Conservation (phyloP, 345 rosid genomes). For the Dipteronia dyeriana region DNA sequence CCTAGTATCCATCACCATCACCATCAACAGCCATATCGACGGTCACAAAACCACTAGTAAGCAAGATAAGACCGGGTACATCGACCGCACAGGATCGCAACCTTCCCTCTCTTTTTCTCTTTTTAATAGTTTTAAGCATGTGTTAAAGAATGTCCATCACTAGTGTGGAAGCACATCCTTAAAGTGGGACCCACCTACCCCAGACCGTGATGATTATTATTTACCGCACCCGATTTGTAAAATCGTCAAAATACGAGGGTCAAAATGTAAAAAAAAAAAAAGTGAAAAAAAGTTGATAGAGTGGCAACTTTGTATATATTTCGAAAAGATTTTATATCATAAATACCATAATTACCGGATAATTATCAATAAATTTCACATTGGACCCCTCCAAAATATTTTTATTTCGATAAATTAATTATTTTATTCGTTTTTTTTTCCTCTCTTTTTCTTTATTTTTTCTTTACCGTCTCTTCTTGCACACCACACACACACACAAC, state of each 20-base stretch:
- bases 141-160: constrained; percentile 52
- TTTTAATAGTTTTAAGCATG: constrained; percentile 29
- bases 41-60: not conserved
- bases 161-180: constrained; percentile 43
- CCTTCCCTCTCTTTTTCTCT: not conserved
- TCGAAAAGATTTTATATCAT: constrained; percentile 15
- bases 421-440: constrained; percentile 8
- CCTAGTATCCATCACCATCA: accelerated
- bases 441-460: constrained; percentile 18
- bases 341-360: constrained; percentile 26
- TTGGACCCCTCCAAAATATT: constrained; percentile 3
- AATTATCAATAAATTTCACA: constrained; percentile 10
- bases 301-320: not conserved
- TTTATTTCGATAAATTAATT: not conserved
- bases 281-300: not conserved
- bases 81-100: not conserved
- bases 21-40: constrained; percentile 4
- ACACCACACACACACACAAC: constrained; percentile 21
- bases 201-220: constrained; percentile 43
- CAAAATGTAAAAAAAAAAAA: not conserved
- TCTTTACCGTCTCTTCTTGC: constrained; percentile 52
- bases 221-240: constrained; percentile 24
- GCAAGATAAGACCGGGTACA: too few species aligned
- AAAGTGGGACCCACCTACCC: constrained; percentile 34
- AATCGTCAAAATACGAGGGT: constrained; percentile 13